Conservation (phyloP, 768 basidiomycete genomes). For the Boletus eberwhitei region DNA sequence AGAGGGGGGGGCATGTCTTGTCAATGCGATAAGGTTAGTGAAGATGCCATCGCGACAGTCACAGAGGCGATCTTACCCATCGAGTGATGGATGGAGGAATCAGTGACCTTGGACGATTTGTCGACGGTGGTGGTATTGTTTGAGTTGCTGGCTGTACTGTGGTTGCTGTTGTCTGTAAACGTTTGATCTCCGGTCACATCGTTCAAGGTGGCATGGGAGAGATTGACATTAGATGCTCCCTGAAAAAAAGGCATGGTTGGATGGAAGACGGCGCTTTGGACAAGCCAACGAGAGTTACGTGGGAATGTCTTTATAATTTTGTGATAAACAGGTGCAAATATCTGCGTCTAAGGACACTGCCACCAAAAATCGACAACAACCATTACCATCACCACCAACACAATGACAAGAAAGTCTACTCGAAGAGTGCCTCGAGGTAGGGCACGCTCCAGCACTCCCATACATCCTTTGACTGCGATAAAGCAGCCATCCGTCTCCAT, state of each 20-base stretch:
- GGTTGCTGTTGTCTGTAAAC: slow-evolving; percentile 17
- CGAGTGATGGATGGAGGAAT: slow-evolving; percentile 26
- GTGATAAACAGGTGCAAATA: background rate
- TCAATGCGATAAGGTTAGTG: background rate
- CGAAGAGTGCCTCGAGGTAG: slow-evolving; percentile 26
- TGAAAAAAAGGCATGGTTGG: slow-evolving; percentile 25
- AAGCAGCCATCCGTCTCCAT: slow-evolving; percentile 22
- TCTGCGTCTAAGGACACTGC: background rate
- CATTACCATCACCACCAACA: slow-evolving; percentile 1
- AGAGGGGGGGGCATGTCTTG: background rate
- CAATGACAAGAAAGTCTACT: slow-evolving; percentile 22
- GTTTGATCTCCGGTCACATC: slow-evolving; percentile 22
- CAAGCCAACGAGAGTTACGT: background rate
- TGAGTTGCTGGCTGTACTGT: slow-evolving; percentile 10
- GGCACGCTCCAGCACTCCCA: slow-evolving; percentile 24
- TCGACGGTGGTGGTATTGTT: slow-evolving; percentile 20
- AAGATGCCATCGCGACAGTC: background rate
- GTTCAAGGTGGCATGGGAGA: slow-evolving; percentile 17
- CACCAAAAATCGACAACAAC: background rate
- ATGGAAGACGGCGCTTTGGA: background rate
- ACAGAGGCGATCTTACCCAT: slow-evolving; percentile 12
- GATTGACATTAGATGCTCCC: slow-evolving; percentile 14
- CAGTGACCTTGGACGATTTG: slow-evolving; percentile 12
- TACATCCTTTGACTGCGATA: slow-evolving; percentile 20
- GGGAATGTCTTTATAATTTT: background rate